Base-by-base conservation (phyloP, 306 rosid species). In the Urtica urens region DNA sequence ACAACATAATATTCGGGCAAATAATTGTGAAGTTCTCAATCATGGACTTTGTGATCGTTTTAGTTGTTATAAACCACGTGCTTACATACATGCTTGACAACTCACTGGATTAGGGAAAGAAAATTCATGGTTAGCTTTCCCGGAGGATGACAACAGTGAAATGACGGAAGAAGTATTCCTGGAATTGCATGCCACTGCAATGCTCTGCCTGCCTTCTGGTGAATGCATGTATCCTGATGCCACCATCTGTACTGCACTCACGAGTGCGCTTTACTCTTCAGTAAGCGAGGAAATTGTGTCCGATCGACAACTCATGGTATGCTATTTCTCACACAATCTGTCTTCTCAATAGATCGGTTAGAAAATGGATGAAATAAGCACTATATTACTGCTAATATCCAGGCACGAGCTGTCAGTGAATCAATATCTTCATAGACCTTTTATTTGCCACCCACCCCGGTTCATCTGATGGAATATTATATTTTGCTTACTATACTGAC, bases 151-250 rank as follows among this genome's bases (percentile, higher is more conserved):
- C 46, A 38, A 46, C 27, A 70, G 57, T 47, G 78, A 73, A 60
- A 69, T 81, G 8, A 57, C 46, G 49, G 94, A 77, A 54, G 71
- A 85, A 59, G 66, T 79, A 47, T 85, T 72, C 68, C 78, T 90
- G 55, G 87, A 90, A 75, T 78, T 85, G 82, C 92, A 75, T 58
- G 95, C 95, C 59, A 75, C 79, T 55, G 80, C 90, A 41, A 79
- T 79, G 95, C 92, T 90, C 50, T 90, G 99, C 72, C 63, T 77
- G 59, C 87, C 92, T 38, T 79, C 99, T 65, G 99, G 95, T 61
- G 94, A 90, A 65, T 79, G 95, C 73, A 58, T 90, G 69, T 62
- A 68, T 57, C 95, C 95, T 18, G 95, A 90, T 66, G 95, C 95
- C 59, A 73, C 92, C 6, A 84, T 82, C 26, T 90, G 99, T 66